Evolutionary conservation across 108 stramenopile species (phyloP), one percentile per base, ranked within the genome.

Genomic region (Fragilaria radians): DNA sequence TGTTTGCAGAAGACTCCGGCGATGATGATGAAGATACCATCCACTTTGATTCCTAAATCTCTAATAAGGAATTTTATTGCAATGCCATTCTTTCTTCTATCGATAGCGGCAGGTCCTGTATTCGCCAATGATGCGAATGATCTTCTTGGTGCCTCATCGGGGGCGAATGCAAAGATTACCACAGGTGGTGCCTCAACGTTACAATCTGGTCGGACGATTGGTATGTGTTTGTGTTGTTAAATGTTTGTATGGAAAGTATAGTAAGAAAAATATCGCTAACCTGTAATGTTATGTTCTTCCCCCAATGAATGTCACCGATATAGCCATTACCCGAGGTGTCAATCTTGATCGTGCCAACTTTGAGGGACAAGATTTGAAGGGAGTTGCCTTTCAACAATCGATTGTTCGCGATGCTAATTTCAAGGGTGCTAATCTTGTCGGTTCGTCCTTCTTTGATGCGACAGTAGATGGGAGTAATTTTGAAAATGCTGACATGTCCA

Each of bases 361-460:
- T 64, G 45, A 53, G 19, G 75, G 71, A 3, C 81, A 89, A 56
- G 87, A 96, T 66, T 54, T 97, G 28, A 91, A 85, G 60, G 94
- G 95, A 0, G 94, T 97, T 21, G 93, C 95, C 49, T 97, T 97
- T 66, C 96, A 97, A 72, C 96, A 97, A 59, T 74, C 71, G 48
- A 89, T 97, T 60, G 88, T 97, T 11, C 73, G 96, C 18, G 92
- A 95, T 59, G 48, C 83, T 24, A 87, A 94, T 71, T 97, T 96
- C 59, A 71, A 76, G 21, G 74, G 69, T 18, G 49, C 81, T 26
- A 95, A 97, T 57, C 65, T 95, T 42, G 63, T 79, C 1, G 82
- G 88, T 0, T 82, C 94, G 4, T 85, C 83, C 32, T 96, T 96
- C 67, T 96, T 97, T 65, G 96, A 96, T 72, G 96, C 96, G 1